Base-by-base conservation (phyloP, 768 basidiomycete species). In the Lactarius indigo region DNA sequence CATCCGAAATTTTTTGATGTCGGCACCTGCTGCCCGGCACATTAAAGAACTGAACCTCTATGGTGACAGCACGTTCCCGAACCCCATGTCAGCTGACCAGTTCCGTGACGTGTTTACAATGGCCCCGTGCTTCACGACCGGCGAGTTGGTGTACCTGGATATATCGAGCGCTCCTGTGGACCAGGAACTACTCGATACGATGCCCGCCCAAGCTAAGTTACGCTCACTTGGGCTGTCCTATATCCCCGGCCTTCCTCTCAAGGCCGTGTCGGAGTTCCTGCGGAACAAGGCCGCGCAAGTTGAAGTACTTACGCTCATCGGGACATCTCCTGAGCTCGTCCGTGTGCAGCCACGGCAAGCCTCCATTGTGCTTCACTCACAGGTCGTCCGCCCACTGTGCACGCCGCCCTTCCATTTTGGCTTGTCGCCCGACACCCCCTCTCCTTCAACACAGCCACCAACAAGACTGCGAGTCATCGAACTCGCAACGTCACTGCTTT, bases 151-250 rank as follows among this genome's bases (percentile, higher is more conserved):
- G 13, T 97, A 96, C 76, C 84, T 99, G 69, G 96, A 99, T 75
- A 76, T 99, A 35, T 97, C 96, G 17, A 92, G 90, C 68, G 80
- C 90, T 6, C 90, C 90, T 0, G 70, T 98, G 6, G 76, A 79
- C 55, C 79, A 83, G 9, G 76, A 89, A 8, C 76, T 89, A 7
- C 69, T 72, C 18, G 79, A 81, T 12, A 74, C 78, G 1, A 87
- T 87, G 73, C 82, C 82, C 20, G 77, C 86, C 8, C 93, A 93
- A 75, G 87, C 86, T 3, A 82, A 82, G 54, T 81, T 99, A 31
- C 87, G 96, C 63, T 94, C 94, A 23, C 81, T 98, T 44, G 96
- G 97, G 6, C 83, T 99, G 30, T 95, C 93, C 9, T 87, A 94
- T 75, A 92, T 97, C 64, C 85, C 91, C 6, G 74, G 80, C 33